Evolutionary conservation across 805 yeast genomes (phyloP).

Genomic region (Candida xyloterini): DNA sequence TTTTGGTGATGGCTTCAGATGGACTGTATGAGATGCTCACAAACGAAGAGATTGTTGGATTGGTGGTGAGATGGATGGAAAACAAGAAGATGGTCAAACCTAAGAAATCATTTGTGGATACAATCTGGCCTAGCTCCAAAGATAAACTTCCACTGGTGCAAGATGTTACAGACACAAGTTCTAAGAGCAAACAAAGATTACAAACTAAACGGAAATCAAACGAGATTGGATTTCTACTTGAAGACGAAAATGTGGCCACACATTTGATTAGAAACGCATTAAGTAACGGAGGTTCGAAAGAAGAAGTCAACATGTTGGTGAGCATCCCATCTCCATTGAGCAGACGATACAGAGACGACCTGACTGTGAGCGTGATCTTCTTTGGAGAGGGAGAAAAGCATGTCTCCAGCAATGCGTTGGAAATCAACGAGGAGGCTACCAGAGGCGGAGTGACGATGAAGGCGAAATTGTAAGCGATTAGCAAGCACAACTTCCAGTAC

Average conservation of each 20-base stretch:
- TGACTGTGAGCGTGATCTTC: conserved; percentile 93
- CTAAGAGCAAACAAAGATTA: conserved; percentile 61
- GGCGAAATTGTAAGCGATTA: conserved; percentile 14
- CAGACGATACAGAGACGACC: conserved; percentile 90
- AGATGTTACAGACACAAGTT: conserved; percentile 57
- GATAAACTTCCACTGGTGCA: conserved; percentile 54
- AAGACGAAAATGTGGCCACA: conserved; percentile 88
- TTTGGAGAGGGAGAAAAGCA: conserved; percentile 58
- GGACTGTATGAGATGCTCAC: conserved; percentile 90
- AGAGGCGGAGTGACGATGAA: conserved; percentile 44
- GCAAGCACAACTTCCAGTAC: conserved; percentile 34
- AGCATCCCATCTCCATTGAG: conserved; percentile 91
- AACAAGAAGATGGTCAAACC: conserved; percentile 60
- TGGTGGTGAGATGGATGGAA: conserved; percentile 93
- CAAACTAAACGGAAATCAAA: conserved; percentile 57
- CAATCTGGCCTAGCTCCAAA: conserved; percentile 31
- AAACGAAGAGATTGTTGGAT: conserved; percentile 87
- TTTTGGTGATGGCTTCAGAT: conserved; percentile 89
- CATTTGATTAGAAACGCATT: conserved; percentile 92
- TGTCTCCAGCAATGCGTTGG: conserved; percentile 47
- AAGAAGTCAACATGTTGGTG: conserved; percentile 82
- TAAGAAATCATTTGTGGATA: conserved; percentile 43
- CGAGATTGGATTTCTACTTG: conserved; percentile 50
- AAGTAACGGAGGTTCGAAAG: conserved; percentile 80
- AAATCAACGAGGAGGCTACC: conserved; percentile 55